phyloP scores from a whole-genome alignment of 129 eudicot species.

The Tagetes patula region DNA sequence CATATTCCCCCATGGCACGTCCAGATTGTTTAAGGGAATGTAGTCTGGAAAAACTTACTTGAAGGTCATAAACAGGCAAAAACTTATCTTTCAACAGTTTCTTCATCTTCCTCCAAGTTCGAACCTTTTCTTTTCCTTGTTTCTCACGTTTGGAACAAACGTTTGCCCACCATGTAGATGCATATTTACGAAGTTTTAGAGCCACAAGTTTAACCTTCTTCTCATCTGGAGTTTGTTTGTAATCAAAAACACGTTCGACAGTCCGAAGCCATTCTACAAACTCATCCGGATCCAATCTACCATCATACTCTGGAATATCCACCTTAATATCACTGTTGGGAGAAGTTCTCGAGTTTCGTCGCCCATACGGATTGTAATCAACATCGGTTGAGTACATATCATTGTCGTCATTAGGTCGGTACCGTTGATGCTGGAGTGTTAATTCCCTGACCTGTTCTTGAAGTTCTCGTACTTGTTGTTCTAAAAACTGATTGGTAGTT shows the following conservation, averaged over 20 bases:
- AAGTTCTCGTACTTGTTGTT: not conserved
- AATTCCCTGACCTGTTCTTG: not conserved
- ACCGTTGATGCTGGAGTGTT: not conserved
- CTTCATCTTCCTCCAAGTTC: not conserved
- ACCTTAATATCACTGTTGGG: not conserved
- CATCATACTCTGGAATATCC: not conserved
- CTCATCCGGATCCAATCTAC: not conserved
- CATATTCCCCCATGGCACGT: not conserved
- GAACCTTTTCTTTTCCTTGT: not conserved
- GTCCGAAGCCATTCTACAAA: not conserved
- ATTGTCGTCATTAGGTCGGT: not conserved
- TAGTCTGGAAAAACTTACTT: not conserved
- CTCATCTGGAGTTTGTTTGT: not conserved
- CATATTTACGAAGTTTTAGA: not conserved
- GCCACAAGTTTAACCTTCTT: not conserved
- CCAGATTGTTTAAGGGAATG: not conserved
- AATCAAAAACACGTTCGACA: not conserved
- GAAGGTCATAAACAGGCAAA: not conserved
- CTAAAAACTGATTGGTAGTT: no score
- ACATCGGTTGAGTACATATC: not conserved
- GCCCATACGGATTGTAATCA: no score
- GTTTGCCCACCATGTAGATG: not conserved
- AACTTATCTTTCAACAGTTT: not conserved
- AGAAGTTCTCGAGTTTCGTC: no score
- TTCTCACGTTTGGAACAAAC: not conserved